phyloP scores from a whole-genome alignment of 345 rosid species.

The Diplotaxis tenuifolia region DNA sequence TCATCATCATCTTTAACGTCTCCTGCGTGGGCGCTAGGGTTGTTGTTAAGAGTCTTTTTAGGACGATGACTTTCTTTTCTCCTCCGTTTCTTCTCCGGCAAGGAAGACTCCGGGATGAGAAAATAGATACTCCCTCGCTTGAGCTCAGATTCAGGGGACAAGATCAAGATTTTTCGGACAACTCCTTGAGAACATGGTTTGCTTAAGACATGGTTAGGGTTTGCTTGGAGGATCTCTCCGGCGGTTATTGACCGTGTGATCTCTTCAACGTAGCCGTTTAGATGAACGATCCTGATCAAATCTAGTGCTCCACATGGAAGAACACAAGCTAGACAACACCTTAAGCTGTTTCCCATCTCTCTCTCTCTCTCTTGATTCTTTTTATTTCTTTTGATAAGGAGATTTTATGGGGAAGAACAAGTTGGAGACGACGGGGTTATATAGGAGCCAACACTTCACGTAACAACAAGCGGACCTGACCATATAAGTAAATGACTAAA shows the following conservation, averaged over 20 bases:
- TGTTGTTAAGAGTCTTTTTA: neutral
- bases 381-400: neutral
- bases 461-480: conserved; percentile 20
- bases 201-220: conserved; percentile 85
- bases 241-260: conserved; percentile 75
- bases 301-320: conserved; percentile 97
- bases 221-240: conserved; percentile 69
- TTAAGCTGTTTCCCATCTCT: conserved; percentile 80
- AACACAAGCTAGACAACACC: conserved; percentile 91
- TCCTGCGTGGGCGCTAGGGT: neutral
- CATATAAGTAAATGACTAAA: neutral
- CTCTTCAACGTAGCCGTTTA: conserved; percentile 83
- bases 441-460: conserved; percentile 36
- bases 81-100: conserved; percentile 50
- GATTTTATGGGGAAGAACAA: conserved; percentile 33
- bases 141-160: conserved; percentile 88
- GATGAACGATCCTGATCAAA: conserved; percentile 87
- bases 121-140: conserved; percentile 87
- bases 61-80: conserved; percentile 21
- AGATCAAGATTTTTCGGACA: conserved; percentile 66
- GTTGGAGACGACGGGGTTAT: conserved; percentile 36
- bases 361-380: neutral
- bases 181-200: conserved; percentile 87
- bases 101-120: conserved; percentile 66
- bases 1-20: conserved; percentile 6